phyloP scores from a whole-genome alignment of 257 asterid species.

The Paulownia fortunei region DNA sequence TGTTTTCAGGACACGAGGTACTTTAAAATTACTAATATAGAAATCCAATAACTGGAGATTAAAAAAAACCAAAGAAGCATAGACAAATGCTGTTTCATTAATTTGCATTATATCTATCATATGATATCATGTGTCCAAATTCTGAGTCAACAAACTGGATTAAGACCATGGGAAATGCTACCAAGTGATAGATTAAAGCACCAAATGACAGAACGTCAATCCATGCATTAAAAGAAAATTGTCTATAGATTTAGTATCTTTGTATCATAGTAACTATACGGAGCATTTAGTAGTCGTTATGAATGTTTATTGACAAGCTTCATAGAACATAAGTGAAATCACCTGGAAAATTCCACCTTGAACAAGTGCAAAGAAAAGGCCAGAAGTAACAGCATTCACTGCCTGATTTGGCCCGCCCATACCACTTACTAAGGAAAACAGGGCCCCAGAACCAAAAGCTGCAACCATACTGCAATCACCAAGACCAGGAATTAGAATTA shows the following conservation, averaged over 20 bases:
- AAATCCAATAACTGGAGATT: background rate
- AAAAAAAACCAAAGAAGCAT: background rate
- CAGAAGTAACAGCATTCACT: slow-evolving; percentile 71
- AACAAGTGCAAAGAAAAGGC: slow-evolving; percentile 82
- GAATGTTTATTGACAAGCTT: background rate
- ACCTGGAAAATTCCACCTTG: slow-evolving; percentile 97
- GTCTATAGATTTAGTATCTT: background rate
- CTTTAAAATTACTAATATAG: background rate
- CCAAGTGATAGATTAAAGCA: background rate
- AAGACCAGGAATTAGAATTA: slow-evolving; percentile 29
- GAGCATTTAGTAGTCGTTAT: background rate
- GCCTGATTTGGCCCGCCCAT: slow-evolving; percentile 84
- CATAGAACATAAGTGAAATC: slow-evolving; percentile 18
- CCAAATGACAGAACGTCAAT: too few relatives aligned
- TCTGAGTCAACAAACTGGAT: background rate
- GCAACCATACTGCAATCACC: slow-evolving; percentile 79
- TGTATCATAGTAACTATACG: background rate
- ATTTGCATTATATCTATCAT: background rate
- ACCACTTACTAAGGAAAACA: slow-evolving; percentile 88
- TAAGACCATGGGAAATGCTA: background rate
- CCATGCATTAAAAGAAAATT: background rate
- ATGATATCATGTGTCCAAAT: background rate
- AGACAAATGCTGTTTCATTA: background rate
- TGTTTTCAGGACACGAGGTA: background rate
- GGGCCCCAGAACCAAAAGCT: slow-evolving; percentile 92